Conservation (phyloP, 2,329 filamentous ascomycete species). For the Trichoderma asperellum region DNA sequence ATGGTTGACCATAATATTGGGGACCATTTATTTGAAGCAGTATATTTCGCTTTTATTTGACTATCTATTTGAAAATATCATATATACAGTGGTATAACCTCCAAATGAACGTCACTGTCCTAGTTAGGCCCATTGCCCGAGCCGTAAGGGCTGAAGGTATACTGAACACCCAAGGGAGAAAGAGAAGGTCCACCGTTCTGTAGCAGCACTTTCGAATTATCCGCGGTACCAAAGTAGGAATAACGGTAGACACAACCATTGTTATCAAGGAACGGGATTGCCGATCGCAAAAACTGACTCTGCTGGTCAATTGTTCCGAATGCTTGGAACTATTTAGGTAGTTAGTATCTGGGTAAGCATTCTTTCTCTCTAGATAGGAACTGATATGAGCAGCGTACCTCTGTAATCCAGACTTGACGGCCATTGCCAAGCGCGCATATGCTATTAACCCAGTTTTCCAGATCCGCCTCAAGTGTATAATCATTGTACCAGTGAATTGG, state of each 20-base stretch:
- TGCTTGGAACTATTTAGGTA: slow-evolving; percentile 28
- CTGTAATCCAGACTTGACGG: slow-evolving; percentile 51
- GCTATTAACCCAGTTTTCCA: slow-evolving; percentile 48
- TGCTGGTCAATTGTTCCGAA: slow-evolving; percentile 45
- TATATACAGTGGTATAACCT: not conserved
- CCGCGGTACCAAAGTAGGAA: slow-evolving; percentile 41
- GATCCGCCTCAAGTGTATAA: slow-evolving; percentile 43
- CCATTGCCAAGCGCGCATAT: slow-evolving; percentile 43
- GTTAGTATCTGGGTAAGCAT: not conserved
- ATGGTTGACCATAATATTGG: not conserved
- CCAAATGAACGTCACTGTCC: not conserved
- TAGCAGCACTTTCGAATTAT: slow-evolving; percentile 31
- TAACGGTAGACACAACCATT: slow-evolving; percentile 46
- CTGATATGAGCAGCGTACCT: slow-evolving; percentile 34
- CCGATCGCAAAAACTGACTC: slow-evolving; percentile 46
- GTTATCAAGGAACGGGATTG: slow-evolving; percentile 50
- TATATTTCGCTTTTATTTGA: not conserved
- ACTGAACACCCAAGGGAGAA: not conserved
- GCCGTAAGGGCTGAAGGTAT: not conserved
- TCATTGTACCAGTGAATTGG: slow-evolving; percentile 54
- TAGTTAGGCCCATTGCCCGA: not conserved
- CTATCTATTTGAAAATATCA: not conserved
- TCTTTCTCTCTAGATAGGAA: not conserved
- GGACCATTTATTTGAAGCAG: not conserved
- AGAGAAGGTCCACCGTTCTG: slow-evolving; percentile 19